Evolutionary conservation across 2,329 filamentous ascomycete species (phyloP).

Genomic region (Neonectria ditissima): DNA sequence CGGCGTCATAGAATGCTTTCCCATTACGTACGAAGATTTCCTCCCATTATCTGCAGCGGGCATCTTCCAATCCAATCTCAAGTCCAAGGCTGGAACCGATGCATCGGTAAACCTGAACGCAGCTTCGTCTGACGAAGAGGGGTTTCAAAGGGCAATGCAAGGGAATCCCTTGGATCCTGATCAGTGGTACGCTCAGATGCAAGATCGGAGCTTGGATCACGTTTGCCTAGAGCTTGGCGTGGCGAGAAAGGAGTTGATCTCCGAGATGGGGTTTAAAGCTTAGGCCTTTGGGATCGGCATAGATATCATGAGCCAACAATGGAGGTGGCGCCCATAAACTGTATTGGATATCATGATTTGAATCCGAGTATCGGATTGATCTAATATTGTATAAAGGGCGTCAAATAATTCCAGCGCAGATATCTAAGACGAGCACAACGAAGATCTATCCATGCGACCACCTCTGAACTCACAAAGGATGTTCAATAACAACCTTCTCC

Average conservation of each 20-base stretch:
- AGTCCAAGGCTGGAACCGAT: background rate
- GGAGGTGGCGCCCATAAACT: too few relatives aligned
- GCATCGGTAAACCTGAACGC: background rate
- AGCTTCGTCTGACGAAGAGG: background rate
- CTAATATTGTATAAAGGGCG: too few relatives aligned
- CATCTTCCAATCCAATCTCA: background rate
- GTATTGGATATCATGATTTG: too few relatives aligned
- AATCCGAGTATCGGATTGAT: too few relatives aligned
- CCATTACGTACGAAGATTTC: background rate
- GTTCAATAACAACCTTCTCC: too few relatives aligned
- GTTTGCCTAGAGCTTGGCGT: constrained; percentile 23
- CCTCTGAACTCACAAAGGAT: too few relatives aligned
- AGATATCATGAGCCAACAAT: too few relatives aligned
- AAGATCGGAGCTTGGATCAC: background rate
- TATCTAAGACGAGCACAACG: too few relatives aligned
- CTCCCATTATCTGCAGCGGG: background rate
- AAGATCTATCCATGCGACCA: too few relatives aligned
- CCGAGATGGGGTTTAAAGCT: too few relatives aligned
- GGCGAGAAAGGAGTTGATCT: constrained; percentile 10
- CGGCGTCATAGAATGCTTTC: background rate
- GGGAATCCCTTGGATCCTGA: background rate
- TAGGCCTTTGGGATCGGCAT: too few relatives aligned
- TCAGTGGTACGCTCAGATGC: background rate
- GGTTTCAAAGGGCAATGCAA: background rate
- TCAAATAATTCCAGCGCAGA: too few relatives aligned